Conservation (phyloP, 192 early-diverging fungal species). For the Coemansia javaensis region DNA sequence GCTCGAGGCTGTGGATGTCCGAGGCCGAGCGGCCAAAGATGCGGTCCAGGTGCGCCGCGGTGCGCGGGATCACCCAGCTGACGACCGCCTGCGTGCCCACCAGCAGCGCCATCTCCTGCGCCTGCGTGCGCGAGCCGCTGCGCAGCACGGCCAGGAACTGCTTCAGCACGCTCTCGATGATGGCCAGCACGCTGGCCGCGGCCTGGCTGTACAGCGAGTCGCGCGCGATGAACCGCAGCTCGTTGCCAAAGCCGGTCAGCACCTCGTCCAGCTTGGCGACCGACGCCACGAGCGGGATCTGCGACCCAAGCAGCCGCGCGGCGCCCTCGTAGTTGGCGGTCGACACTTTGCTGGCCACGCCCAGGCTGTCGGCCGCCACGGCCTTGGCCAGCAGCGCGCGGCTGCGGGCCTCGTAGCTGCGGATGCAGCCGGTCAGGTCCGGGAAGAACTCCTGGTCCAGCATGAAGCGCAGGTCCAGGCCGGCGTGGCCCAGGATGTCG, state of each 20-base stretch:
- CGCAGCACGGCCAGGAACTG: slow-evolving; percentile 43
- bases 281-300: slow-evolving; percentile 38
- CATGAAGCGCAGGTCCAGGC: slow-evolving; percentile 80
- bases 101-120: slow-evolving; percentile 43
- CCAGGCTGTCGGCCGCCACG: slow-evolving; percentile 66
- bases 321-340: slow-evolving; percentile 15
- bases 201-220: slow-evolving; percentile 54
- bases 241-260: slow-evolving; percentile 47
- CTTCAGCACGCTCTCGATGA: slow-evolving; percentile 51
- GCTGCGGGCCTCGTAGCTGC: slow-evolving; percentile 61
- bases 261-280: slow-evolving; percentile 47
- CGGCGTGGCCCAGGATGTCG: slow-evolving; percentile 72
- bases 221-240: slow-evolving; percentile 48
- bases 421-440: slow-evolving; percentile 66
- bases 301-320: slow-evolving; percentile 30
- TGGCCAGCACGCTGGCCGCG: slow-evolving; percentile 39
- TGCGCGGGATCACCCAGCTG: slow-evolving; percentile 47
- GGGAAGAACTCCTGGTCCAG: slow-evolving; percentile 74
- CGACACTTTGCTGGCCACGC: slow-evolving; percentile 50
- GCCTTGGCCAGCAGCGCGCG: slow-evolving; percentile 60
- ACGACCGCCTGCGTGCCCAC: slow-evolving; percentile 48
- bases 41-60: slow-evolving; percentile 35
- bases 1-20: slow-evolving; percentile 51
- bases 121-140: slow-evolving; percentile 12
- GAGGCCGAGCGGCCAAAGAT: slow-evolving; percentile 48